Percentiles rank a stretch among this genome's conserved stretches.
Conservation (phyloP, 1,284 basidiomycete genomes). For the Trichosporon sp. region DNA sequence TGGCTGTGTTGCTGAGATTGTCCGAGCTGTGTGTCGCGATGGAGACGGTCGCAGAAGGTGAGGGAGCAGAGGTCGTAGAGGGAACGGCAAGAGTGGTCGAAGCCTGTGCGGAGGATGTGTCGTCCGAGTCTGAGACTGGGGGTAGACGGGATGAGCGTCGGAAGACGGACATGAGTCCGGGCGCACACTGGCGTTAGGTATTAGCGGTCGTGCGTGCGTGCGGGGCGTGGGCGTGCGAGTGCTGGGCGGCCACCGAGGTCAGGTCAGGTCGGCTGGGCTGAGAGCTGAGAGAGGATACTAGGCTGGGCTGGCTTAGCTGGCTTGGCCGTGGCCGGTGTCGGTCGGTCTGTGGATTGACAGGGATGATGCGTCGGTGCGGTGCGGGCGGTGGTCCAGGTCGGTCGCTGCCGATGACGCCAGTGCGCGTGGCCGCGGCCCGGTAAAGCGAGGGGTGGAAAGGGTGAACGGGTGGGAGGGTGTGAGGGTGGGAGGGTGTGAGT, state of each 20-base stretch:
- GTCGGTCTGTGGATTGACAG: too few species aligned
- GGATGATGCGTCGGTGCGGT: too few species aligned
- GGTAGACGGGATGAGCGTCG: neutral
- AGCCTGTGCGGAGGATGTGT: neutral
- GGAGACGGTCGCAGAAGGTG: too few species aligned
- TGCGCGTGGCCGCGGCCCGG: neutral
- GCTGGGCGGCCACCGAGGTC: neutral
- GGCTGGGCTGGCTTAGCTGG: too few species aligned
- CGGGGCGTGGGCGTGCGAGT: neutral
- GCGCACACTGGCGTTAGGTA: too few species aligned
- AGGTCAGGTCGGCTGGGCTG: too few species aligned
- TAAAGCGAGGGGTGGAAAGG: too few species aligned
- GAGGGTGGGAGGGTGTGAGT: neutral
- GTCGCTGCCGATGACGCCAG: conserved; percentile 2
- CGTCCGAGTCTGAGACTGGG: neutral
- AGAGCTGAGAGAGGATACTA: too few species aligned
- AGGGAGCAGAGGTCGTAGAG: too few species aligned
- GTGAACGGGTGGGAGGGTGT: neutral
- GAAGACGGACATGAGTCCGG: neutral
- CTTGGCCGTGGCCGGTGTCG: neutral
- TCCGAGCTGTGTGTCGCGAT: neutral
- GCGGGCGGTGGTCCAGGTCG: too few species aligned
- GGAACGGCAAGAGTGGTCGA: neutral
- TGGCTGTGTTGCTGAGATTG: neutral
- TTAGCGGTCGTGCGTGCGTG: too few species aligned